Percentiles rank a stretch among this genome's conserved stretches.
These are phyloP conservation scores for Barnettozyma sucrosica DNA, from an alignment of 805 yeast genomes.

Conservation along the genomic window DNA sequence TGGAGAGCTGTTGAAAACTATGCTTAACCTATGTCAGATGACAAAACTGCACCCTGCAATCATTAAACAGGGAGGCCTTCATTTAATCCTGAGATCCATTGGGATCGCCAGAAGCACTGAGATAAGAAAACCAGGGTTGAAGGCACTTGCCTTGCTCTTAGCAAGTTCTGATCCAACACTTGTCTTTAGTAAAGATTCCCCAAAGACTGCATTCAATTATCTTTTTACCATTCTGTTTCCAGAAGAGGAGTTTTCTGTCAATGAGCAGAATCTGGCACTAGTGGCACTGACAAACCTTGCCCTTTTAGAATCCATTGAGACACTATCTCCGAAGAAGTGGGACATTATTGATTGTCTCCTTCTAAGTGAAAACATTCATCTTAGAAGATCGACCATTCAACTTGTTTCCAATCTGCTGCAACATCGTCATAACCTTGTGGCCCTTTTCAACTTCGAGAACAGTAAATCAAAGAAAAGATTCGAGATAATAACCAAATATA, in stretches of 20 bases:
- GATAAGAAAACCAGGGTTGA: conserved; percentile 28
- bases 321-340: conserved; percentile 34
- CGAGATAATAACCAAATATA: conserved; percentile 34
- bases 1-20: conserved; percentile 28
- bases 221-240: conserved; percentile 35
- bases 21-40: conserved; percentile 27
- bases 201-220: conserved; percentile 20
- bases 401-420: conserved; percentile 55
- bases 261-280: conserved; percentile 46
- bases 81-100: conserved; percentile 28
- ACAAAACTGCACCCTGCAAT: conserved; percentile 27
- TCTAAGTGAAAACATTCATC: conserved; percentile 38
- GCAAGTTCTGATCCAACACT: conserved; percentile 41
- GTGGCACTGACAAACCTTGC: conserved; percentile 63
- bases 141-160: conserved; percentile 39
- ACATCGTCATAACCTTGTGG: conserved; percentile 36
- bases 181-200: conserved; percentile 28
- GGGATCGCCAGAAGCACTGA: conserved; percentile 9
- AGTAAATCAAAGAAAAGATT: conserved; percentile 35
- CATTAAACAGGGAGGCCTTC: conserved; percentile 42
- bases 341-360: conserved; percentile 38
- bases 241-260: conserved; percentile 21
- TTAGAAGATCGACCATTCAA: conserved; percentile 60
- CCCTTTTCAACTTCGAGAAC: conserved; percentile 51
- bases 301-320: conserved; percentile 35